Evolutionary conservation across 2,329 filamentous ascomycete genomes (phyloP).

Genomic region (Aspergillus pseudonomiae): DNA sequence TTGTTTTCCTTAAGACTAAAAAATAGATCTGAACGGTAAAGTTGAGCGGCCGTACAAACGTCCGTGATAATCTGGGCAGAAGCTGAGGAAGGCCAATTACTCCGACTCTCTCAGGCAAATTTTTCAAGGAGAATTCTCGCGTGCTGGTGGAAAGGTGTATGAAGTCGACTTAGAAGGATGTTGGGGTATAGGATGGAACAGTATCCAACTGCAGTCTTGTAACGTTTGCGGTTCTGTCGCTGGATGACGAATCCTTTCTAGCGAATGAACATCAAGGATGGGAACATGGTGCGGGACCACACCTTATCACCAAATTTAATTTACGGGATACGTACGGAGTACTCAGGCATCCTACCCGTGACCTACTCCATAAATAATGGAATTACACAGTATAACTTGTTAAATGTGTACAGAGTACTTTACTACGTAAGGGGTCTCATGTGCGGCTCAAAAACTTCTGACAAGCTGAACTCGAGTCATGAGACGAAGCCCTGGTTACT

Average conservation of each 20-base stretch:
- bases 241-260: constrained; percentile 35
- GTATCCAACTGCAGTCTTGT: constrained; percentile 6
- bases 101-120: not conserved
- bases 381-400: no score
- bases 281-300: constrained; percentile 16
- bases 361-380: no score
- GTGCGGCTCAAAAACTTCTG: not conserved
- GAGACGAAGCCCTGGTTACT: not conserved
- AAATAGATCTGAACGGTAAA: not conserved
- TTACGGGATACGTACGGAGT: no score
- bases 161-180: not conserved
- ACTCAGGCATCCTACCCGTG: not conserved
- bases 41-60: not conserved
- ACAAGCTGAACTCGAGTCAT: not conserved
- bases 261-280: constrained; percentile 32
- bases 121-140: not conserved
- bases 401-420: not conserved
- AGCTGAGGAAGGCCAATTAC: not conserved
- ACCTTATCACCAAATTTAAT: no score
- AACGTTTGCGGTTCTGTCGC: constrained; percentile 13
- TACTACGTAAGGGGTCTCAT: not conserved
- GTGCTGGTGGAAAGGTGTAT: not conserved
- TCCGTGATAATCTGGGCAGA: not conserved
- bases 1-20: not conserved
- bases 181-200: not conserved